These are phyloP conservation scores for Nemania sp. DNA, from an alignment of 2,329 filamentous ascomycete genomes.

Conservation along the genomic window DNA sequence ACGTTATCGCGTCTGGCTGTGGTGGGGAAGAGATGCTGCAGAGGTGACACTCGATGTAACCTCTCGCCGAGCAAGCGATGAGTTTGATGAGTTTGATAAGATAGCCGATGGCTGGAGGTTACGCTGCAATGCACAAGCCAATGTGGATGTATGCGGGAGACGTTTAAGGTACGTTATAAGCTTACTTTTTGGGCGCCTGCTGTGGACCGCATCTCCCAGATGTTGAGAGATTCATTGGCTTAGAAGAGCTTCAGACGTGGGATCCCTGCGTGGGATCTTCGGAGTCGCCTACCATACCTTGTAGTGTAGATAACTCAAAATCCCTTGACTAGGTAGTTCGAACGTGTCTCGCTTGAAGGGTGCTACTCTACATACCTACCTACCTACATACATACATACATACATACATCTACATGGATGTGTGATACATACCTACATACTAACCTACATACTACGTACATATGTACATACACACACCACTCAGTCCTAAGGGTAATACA, in stretches of 20 bases:
- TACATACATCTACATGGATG: too few species aligned
- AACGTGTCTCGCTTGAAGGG: slow-evolving; percentile 30
- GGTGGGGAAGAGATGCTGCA: slow-evolving; percentile 26
- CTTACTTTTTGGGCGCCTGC: slow-evolving; percentile 34
- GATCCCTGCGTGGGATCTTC: slow-evolving; percentile 35
- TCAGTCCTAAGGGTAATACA: neutral
- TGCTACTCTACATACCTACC: too few species aligned
- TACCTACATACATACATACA: too few species aligned
- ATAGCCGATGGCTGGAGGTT: slow-evolving; percentile 38
- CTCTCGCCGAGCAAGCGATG: slow-evolving; percentile 20
- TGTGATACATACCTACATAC: too few species aligned
- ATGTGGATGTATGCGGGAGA: slow-evolving; percentile 35
- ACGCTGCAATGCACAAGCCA: slow-evolving; percentile 34
- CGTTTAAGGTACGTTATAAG: slow-evolving; percentile 37
- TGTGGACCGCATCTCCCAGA: slow-evolving; percentile 26
- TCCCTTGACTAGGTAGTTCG: slow-evolving; percentile 19
- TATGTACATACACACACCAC: too few species aligned
- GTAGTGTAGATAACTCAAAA: slow-evolving; percentile 31
- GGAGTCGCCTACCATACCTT: slow-evolving; percentile 35
- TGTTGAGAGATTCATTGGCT: slow-evolving; percentile 23
- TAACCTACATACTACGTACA: neutral
- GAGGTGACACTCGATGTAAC: slow-evolving; percentile 26
- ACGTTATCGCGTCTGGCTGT: slow-evolving; percentile 36
- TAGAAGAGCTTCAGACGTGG: slow-evolving; percentile 11
- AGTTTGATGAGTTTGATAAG: slow-evolving; percentile 36